phyloP scores from a whole-genome alignment of 352 stramenopile species.

The Globisporangium barbulae region DNA sequence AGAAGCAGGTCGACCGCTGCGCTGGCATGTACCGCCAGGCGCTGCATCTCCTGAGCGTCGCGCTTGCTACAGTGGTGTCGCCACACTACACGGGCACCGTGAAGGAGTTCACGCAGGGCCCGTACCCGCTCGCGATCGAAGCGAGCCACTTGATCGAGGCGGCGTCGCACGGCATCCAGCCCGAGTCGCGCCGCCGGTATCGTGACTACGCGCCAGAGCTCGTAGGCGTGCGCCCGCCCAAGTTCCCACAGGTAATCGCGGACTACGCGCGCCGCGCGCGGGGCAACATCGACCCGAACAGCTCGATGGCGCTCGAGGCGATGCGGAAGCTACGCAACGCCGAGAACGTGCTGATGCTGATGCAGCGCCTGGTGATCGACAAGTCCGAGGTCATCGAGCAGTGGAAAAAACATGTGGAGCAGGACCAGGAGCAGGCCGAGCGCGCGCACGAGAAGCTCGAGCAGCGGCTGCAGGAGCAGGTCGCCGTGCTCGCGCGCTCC shows the following conservation, averaged over 20 bases:
- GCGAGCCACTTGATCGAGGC: slow-evolving; percentile 71
- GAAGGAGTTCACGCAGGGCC: slow-evolving; percentile 68
- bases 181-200: slow-evolving; percentile 73
- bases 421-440: slow-evolving; percentile 57
- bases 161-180: slow-evolving; percentile 67
- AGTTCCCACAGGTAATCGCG: slow-evolving; percentile 45
- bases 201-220: slow-evolving; percentile 51
- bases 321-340: slow-evolving; percentile 74
- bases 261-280: slow-evolving; percentile 43
- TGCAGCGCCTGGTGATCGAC: slow-evolving; percentile 79
- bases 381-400: slow-evolving; percentile 81
- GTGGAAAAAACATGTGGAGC: slow-evolving; percentile 66
- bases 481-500: slow-evolving; percentile 56
- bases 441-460: slow-evolving; percentile 56
- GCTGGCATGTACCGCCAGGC: slow-evolving; percentile 75
- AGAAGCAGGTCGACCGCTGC: slow-evolving; percentile 73
- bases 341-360: slow-evolving; percentile 78
- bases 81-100: slow-evolving; percentile 69
- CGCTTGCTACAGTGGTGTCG: slow-evolving; percentile 66
- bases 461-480: slow-evolving; percentile 61
- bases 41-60: slow-evolving; percentile 63
- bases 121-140: slow-evolving; percentile 76
- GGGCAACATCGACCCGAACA: slow-evolving; percentile 32
- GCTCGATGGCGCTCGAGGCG: slow-evolving; percentile 60
- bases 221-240: slow-evolving; percentile 36